Base-by-base conservation (phyloP, 2,329 filamentous ascomycete genomes). In the Xenoacremonium recifei region DNA sequence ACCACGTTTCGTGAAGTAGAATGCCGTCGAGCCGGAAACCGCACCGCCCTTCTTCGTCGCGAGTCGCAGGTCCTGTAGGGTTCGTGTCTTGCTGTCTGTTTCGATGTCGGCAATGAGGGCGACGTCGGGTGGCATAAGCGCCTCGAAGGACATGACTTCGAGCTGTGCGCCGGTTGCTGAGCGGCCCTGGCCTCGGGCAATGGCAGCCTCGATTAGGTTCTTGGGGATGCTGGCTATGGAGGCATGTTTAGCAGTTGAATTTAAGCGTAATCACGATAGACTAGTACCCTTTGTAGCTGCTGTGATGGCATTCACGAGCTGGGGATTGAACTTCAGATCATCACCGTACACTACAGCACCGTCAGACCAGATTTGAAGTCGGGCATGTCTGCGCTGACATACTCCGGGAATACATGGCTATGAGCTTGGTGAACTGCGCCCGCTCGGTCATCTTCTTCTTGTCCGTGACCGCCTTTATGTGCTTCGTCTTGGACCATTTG, bases 401-500 rank as follows among this genome's bases (percentile, higher is more conserved):
- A 89, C 87, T 71, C 70, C 87, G 90, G 2, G 88, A 88, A 45
- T 84, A 84, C 47, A 84, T 77, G 37, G 84, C 79, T 43, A 97
- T 85, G 46, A 85, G 80, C 53, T 87, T 84, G 17, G 84, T 76
- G 55, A 95, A 78, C 33, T 75, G 65, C 35, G 76, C 79, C 21
- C 90, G 84, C 54, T 84, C 76, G 32, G 77, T 77, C 66, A 82
- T 89, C 67, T 91, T 96, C 55, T 84, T 84, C 45, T 77, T 77
- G 65, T 99, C 93, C 44, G 84, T 86, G 48, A 85, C 88, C 38
- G 85, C 90, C 67, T 99, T 99, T 65, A 93, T 89, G 66, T 97
- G 93, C 61, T 85, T 88, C 69, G 96, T 97, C 60, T 93, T 95
- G 44, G 89, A 90, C 93, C 93, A 99, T 63, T 90, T 87, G 66